Evolutionary conservation across 495 filamentous ascomycete genomes (phyloP).

Genomic region (Diplogelasinospora grovesii): DNA sequence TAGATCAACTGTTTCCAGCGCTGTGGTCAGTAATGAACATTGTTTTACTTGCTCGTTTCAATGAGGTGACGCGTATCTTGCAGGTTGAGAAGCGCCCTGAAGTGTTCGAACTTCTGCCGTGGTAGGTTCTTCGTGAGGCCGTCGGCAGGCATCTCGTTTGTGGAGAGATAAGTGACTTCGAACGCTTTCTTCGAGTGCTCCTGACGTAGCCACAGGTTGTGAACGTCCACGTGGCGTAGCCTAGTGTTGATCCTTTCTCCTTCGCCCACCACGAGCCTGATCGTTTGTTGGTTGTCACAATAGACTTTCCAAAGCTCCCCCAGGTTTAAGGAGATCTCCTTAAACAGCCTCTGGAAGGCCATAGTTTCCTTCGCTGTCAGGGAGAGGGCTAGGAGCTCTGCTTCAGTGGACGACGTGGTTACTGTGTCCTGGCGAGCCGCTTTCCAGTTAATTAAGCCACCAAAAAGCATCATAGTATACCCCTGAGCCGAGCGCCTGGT

Average conservation of each 20-base stretch:
- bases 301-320: neutral
- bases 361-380: neutral
- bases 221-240: neutral
- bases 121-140: neutral
- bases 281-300: neutral
- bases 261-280: neutral
- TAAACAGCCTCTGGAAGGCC: neutral
- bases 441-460: neutral
- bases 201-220: constrained; percentile 1
- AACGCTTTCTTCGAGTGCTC: neutral
- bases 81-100: neutral
- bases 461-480: constrained; percentile 2
- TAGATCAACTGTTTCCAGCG: too few species aligned
- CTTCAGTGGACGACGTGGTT: constrained; percentile 1
- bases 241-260: constrained; percentile 2
- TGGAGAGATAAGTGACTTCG: neutral
- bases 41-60: neutral
- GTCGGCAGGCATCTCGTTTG: neutral
- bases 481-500: neutral
- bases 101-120: constrained; percentile 1
- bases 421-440: constrained; percentile 2
- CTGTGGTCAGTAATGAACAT: too few species aligned
- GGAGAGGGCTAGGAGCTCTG: neutral
- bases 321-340: neutral
- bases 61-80: neutral